Percentiles rank a stretch among this genome's conserved stretches.
Conservation (phyloP, 495 filamentous ascomycete genomes). For the Hypoxylon intermedium region DNA sequence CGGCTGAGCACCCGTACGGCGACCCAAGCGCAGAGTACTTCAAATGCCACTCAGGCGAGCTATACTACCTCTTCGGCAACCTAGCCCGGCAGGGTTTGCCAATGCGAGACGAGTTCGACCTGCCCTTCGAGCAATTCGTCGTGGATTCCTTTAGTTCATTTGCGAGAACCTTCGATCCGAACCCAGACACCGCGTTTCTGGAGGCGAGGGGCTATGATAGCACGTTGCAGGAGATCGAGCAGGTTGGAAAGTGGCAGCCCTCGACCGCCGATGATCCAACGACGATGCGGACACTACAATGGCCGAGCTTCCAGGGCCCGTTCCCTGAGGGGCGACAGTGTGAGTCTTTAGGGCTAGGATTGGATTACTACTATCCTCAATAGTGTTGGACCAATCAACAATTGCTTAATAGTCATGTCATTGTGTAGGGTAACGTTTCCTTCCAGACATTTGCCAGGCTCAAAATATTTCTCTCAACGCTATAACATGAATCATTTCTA, state of each 20-base stretch:
- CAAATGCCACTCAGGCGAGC: conserved; percentile 58
- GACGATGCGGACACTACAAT: conserved; percentile 47
- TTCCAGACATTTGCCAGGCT: no score
- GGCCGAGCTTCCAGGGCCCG: conserved; percentile 37
- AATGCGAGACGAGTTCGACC: conserved; percentile 46
- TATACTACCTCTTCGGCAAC: conserved; percentile 52
- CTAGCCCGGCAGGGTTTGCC: conserved; percentile 46
- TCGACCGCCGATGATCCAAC: conserved; percentile 17
- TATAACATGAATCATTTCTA: no score
- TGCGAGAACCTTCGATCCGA: conserved; percentile 47
- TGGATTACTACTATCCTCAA: conserved; percentile 42
- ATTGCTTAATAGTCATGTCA: no score
- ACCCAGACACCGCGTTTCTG: conserved; percentile 42
- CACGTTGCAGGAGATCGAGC: conserved; percentile 25
- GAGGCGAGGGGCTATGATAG: conserved; percentile 42
- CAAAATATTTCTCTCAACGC: no score
- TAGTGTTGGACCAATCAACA: background rate
- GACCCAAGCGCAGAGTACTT: conserved; percentile 52
- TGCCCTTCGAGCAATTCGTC: conserved; percentile 46
- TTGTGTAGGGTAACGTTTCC: no score
- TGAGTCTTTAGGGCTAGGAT: conserved; percentile 38
- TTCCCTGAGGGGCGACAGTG: conserved; percentile 48
- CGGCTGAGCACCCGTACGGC: conserved; percentile 47
- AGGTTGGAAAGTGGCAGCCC: conserved; percentile 41
- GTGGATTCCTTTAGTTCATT: conserved; percentile 49